Base-by-base conservation (phyloP, 2,329 filamentous ascomycete species). In the Microcera coccophila region DNA sequence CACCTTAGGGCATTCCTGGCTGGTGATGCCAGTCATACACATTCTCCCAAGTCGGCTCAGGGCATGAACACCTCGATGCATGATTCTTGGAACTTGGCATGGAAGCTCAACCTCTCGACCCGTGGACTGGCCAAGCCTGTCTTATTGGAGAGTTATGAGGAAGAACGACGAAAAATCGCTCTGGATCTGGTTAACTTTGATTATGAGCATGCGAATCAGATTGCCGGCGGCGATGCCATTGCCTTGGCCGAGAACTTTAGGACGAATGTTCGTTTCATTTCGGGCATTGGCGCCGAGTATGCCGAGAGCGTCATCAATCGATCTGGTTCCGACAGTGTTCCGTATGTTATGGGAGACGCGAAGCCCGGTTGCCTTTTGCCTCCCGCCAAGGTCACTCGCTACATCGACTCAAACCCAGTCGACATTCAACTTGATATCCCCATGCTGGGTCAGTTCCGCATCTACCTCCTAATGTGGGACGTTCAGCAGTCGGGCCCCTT, bases 351-450 rank as follows among this genome's bases (percentile, higher is more conserved):
- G 57, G 73, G 75, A 29, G 71, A 74, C 19, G 73, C 73, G 36
- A 72, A 71, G 47, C 75, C 75, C 3, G 76, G 76, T 7, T 77
- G 73, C 38, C 67, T 78, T 17, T 70, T 86, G 19, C 76, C 81
- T 3, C 85, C 85, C 3, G 82, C 82, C 31, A 85, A 80, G 63
- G 84, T 84, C 15, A 85, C 83, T 1, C 76, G 86, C 20, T 89
- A 84, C 59, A 77, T 89, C 39, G 86, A 90, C 63, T 82, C 85
- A 3, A 90, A 90, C 55, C 85, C 85, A 0, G 79, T 90, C 32
- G 82, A 90, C 53, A 69, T 90, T 20, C 84, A 90, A 60, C 78
- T 88, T 5, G 86, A 90, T 57, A 86, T 90, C 34, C 86, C 86
- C 2, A 78, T 88, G 64, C 70, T 90, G 5, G 82, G 85, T 19